Conservation (phyloP, 2,329 filamentous ascomycete species). For the Colletotrichum kahawae region DNA sequence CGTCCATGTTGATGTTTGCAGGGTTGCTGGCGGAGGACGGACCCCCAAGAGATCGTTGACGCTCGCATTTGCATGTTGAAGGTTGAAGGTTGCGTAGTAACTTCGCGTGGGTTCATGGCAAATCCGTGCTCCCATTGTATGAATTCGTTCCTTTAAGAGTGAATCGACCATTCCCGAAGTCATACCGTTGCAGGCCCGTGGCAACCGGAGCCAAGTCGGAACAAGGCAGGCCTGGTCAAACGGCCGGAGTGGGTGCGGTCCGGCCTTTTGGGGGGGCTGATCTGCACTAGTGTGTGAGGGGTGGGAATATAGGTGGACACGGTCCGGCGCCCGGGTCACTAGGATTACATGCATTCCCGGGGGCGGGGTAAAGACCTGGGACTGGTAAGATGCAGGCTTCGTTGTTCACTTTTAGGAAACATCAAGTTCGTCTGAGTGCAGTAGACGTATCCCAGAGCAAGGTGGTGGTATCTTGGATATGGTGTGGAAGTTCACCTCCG, state of each 20-base stretch:
- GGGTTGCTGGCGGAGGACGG: background rate
- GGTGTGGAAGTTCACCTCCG: background rate
- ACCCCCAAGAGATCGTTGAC: background rate
- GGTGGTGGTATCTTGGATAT: background rate
- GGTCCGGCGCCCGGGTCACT: background rate
- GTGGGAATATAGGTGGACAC: background rate
- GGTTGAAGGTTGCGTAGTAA: background rate
- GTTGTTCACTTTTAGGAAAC: background rate
- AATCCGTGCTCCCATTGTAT: background rate
- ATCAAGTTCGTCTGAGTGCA: background rate
- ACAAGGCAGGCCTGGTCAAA: background rate
- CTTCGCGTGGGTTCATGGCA: background rate
- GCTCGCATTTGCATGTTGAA: background rate
- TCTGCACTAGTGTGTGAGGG: background rate
- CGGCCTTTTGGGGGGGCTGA: background rate
- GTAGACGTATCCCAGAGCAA: background rate
- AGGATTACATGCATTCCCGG: background rate
- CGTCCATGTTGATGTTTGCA: background rate
- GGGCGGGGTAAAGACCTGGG: background rate
- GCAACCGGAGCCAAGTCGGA: background rate
- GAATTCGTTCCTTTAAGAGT: background rate
- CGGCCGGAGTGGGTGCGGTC: background rate
- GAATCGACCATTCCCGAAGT: background rate
- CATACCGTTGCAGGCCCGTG: background rate
- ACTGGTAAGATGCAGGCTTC: background rate